Percentiles rank a stretch among this genome's conserved stretches.
Evolutionary conservation across 768 basidiomycete genomes (phyloP).

Genomic region (Dentipellis fragilis): DNA sequence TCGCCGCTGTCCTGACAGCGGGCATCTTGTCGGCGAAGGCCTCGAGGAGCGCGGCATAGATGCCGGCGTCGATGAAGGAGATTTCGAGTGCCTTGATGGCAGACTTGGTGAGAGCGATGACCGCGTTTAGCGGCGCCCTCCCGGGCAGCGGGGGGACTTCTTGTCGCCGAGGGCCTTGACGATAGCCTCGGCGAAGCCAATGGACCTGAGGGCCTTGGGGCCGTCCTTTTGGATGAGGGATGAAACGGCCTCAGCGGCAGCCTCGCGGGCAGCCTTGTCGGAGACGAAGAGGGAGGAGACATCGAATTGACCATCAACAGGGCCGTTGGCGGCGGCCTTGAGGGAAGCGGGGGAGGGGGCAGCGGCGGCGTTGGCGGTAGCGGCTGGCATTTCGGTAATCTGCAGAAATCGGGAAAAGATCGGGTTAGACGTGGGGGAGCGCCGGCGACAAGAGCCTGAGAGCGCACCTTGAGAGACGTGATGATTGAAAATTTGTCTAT

Average conservation of each 20-base stretch:
- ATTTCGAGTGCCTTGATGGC: constrained; percentile 78
- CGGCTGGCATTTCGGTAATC: constrained; percentile 72
- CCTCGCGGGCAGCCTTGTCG: constrained; percentile 74
- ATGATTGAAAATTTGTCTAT: constrained; percentile 28
- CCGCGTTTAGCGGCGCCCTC: constrained; percentile 75
- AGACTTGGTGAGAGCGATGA: constrained; percentile 49
- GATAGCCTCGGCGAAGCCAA: constrained; percentile 62
- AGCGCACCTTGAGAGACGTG: constrained; percentile 32
- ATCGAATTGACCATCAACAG: constrained; percentile 33
- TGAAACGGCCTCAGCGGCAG: constrained; percentile 61
- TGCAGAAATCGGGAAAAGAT: constrained; percentile 14
- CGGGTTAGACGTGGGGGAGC: constrained; percentile 7
- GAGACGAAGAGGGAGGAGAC: constrained; percentile 51
- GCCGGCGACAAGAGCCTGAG: neutral
- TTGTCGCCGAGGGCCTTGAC: constrained; percentile 89
- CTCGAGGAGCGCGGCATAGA: constrained; percentile 83
- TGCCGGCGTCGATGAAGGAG: constrained; percentile 75
- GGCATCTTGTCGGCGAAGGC: constrained; percentile 93
- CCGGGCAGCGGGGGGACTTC: constrained; percentile 85
- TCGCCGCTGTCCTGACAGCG: constrained; percentile 73
- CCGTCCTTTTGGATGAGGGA: constrained; percentile 77
- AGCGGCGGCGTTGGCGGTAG: constrained; percentile 54
- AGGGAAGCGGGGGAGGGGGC: constrained; percentile 59
- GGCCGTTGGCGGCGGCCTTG: constrained; percentile 44
- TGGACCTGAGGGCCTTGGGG: constrained; percentile 59